Base-by-base conservation (phyloP, 2,329 filamentous ascomycete species). In the Talaromyces sp. region DNA sequence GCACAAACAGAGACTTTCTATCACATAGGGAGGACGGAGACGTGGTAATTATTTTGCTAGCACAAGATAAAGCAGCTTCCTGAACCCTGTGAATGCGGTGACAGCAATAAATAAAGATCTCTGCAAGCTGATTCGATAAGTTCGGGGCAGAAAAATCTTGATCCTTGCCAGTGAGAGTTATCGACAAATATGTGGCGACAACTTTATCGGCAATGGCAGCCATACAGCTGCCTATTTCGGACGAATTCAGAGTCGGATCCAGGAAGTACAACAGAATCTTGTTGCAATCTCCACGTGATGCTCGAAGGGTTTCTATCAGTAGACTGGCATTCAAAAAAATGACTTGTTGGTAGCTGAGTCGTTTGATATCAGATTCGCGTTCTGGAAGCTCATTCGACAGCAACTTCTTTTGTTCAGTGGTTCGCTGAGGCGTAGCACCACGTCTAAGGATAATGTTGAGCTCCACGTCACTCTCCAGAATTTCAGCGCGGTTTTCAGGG, bases 391-490 rank as follows among this genome's bases (percentile, higher is more conserved):
- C 83, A 64, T 86, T 84, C 4, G 83, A 82, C 25, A 99, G 82
- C 8, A 87, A 84, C 69, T 88, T 90, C 79, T 96, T 97, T 72
- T 96, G 92, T 64, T 89, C 85, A 1, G 86, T 77, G 59, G 92
- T 88, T 53, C 73, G 73, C 64, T 93, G 87, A 32, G 88, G 85
- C 65, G 87, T 91, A 80, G 92, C 91, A 19, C 93, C 93, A 63
- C 95, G 86, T 63, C 93, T 88, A 57, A 99, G 81, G 19, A 98
- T 90, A 0, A 92, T 96, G 71, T 99, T 98, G 47, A 99, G 84
- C 71, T 99, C 95, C 60, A 99, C 93, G 66, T 98, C 95, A 72
- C 93, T 97, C 75, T 99, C 95, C 10, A 95, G 84, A 71, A 96
- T 88, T 68, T 96, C 93, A 32, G 91, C 89, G 62, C 92, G 87